Percentiles rank a stretch among this genome's conserved stretches.
Evolutionary conservation across 306 rosid genomes (phyloP).

Genomic region (Spatholobus suberectus): DNA sequence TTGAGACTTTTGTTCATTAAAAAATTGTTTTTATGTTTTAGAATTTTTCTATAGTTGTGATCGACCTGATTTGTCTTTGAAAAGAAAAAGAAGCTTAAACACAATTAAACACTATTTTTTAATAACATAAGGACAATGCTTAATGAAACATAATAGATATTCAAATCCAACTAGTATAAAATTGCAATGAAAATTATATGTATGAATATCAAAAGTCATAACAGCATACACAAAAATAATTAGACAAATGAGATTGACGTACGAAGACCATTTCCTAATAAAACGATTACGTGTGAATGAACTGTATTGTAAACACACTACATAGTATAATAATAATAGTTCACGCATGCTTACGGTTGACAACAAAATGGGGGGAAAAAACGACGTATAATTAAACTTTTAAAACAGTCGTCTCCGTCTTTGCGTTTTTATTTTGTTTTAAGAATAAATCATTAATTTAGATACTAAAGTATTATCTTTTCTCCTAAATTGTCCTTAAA

Average conservation of each 20-base stretch:
- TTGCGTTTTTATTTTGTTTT: too few species aligned
- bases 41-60: background rate
- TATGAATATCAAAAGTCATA: background rate
- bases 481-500: too few species aligned
- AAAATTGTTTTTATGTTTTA: too few species aligned
- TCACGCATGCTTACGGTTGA: background rate
- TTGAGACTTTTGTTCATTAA: background rate
- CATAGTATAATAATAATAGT: background rate
- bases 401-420: background rate
- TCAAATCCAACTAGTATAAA: too few species aligned
- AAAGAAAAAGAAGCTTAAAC: background rate
- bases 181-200: background rate
- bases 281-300: too few species aligned
- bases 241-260: background rate
- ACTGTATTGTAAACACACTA: too few species aligned
- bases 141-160: background rate
- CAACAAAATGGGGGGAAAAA: background rate
- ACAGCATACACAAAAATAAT: background rate
- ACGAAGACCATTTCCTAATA: background rate
- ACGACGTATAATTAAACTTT: background rate
- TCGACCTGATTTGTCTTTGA: background rate
- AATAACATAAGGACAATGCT: background rate
- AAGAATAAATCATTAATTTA: too few species aligned
- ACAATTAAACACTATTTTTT: too few species aligned
- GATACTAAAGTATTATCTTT: too few species aligned